These are phyloP conservation scores for Mycena kentingensis DNA, from an alignment of 768 basidiomycete species.

Conservation along the genomic window DNA sequence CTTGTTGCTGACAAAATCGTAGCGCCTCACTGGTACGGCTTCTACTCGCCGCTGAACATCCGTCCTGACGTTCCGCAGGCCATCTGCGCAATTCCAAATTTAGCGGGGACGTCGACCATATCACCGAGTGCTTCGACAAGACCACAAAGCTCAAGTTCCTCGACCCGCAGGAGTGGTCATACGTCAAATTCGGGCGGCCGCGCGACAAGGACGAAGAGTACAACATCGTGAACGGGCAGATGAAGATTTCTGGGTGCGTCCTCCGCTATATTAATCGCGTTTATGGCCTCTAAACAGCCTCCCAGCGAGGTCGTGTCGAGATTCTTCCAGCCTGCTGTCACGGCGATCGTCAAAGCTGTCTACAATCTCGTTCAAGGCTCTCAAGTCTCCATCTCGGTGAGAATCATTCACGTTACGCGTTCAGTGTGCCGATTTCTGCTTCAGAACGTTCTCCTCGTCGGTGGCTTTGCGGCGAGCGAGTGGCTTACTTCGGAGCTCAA, in stretches of 20 bases:
- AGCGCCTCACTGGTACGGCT: no score
- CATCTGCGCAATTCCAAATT: slow-evolving; percentile 45
- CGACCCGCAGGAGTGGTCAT: slow-evolving; percentile 41
- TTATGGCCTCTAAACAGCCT: not conserved
- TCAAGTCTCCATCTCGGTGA: slow-evolving; percentile 35
- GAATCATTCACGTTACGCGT: slow-evolving; percentile 2
- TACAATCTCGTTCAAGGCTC: slow-evolving; percentile 27
- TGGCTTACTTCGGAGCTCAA: slow-evolving; percentile 50
- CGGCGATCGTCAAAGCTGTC: slow-evolving; percentile 38
- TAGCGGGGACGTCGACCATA: slow-evolving; percentile 43
- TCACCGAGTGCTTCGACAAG: slow-evolving; percentile 47
- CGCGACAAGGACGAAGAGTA: slow-evolving; percentile 42
- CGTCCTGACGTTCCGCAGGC: no score
- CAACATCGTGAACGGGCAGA: slow-evolving; percentile 48
- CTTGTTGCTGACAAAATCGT: no score
- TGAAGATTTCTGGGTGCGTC: slow-evolving; percentile 42
- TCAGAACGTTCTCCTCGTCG: slow-evolving; percentile 52
- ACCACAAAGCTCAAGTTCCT: slow-evolving; percentile 49
- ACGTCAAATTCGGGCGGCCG: slow-evolving; percentile 49
- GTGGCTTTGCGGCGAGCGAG: slow-evolving; percentile 60
- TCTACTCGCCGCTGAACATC: no score
- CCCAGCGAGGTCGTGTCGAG: slow-evolving; percentile 35
- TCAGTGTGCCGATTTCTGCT: not conserved
- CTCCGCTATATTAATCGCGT: not conserved
- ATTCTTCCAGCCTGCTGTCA: slow-evolving; percentile 42